These are phyloP conservation scores for Pseudogymnoascus sp. DNA, from an alignment of 2,329 filamentous ascomycete species.

Conservation along the genomic window DNA sequence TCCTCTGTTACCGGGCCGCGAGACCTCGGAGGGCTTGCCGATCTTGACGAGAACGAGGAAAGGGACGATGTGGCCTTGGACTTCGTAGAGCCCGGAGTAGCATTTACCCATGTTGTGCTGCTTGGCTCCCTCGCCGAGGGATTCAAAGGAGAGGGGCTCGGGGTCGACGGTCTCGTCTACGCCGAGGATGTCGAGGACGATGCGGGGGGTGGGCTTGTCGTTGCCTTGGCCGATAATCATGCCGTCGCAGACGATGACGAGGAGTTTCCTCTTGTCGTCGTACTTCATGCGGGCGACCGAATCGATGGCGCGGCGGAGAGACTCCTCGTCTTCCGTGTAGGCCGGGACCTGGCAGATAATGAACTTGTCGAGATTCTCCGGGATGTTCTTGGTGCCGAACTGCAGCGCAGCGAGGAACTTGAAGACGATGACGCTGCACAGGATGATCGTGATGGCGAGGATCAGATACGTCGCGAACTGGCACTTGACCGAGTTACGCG, in stretches of 20 bases:
- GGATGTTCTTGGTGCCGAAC: constrained; percentile 83
- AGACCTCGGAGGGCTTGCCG: constrained; percentile 72
- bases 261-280: constrained; percentile 96
- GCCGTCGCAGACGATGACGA: constrained; percentile 93
- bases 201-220: constrained; percentile 92
- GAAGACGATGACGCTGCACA: constrained; percentile 69
- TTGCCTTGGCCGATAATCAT: constrained; percentile 95
- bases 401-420: constrained; percentile 94
- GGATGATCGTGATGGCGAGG: constrained; percentile 74
- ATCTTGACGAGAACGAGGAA: constrained; percentile 97
- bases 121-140: constrained; percentile 87
- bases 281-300: constrained; percentile 91
- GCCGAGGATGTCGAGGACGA: constrained; percentile 93
- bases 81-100: constrained; percentile 95
- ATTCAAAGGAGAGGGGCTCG: constrained; percentile 93
- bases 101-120: constrained; percentile 99
- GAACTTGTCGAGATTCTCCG: constrained; percentile 91
- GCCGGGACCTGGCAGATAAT: constrained; percentile 97
- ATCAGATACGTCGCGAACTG: constrained; percentile 88
- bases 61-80: constrained; percentile 94
- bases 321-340: constrained; percentile 96
- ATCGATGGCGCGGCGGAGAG: constrained; percentile 83
- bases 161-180: constrained; percentile 91
- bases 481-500: constrained; percentile 61
- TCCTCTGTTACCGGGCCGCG: constrained; percentile 82